phyloP scores from a whole-genome alignment of 2,329 filamentous ascomycete genomes.

The Sodiomyces alkalinus region DNA sequence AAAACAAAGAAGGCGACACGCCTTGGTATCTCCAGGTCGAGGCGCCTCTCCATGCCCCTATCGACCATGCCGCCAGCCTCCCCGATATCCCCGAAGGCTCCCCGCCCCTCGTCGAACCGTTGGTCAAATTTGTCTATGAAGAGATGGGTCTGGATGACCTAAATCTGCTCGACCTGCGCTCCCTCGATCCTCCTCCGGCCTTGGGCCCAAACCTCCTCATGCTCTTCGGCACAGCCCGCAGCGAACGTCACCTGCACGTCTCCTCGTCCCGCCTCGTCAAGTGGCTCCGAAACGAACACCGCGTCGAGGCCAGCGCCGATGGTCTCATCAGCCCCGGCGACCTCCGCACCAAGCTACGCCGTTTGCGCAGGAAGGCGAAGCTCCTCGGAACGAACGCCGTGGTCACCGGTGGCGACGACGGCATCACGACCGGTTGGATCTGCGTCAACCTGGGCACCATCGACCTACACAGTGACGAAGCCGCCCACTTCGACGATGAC shows the following conservation, averaged over 20 bases:
- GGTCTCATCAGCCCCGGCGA: conserved; percentile 83
- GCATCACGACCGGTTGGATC: conserved; percentile 87
- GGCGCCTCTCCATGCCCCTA: conserved; percentile 33
- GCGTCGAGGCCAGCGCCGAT: conserved; percentile 64
- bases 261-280: conserved; percentile 79
- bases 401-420: conserved; percentile 57
- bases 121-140: conserved; percentile 67
- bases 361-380: conserved; percentile 69
- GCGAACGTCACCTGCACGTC: conserved; percentile 84
- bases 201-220: conserved; percentile 82
- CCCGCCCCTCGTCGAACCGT: conserved; percentile 53
- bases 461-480: conserved; percentile 35
- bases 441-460: conserved; percentile 77
- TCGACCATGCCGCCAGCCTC: conserved; percentile 29
- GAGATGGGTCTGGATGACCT: conserved; percentile 79
- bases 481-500: conserved; percentile 26
- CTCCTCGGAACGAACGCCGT: conserved; percentile 59
- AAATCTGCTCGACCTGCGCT: conserved; percentile 65
- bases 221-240: conserved; percentile 81
- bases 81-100: conserved; percentile 48
- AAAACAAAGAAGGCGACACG: conserved; percentile 14
- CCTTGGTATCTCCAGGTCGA: conserved; percentile 85
- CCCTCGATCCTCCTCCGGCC: conserved; percentile 72
- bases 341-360: conserved; percentile 69
- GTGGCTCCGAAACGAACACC: conserved; percentile 62